Base-by-base conservation (phyloP, 371 early-diverging fungal species). In the Syncephalis plumigaleata region DNA sequence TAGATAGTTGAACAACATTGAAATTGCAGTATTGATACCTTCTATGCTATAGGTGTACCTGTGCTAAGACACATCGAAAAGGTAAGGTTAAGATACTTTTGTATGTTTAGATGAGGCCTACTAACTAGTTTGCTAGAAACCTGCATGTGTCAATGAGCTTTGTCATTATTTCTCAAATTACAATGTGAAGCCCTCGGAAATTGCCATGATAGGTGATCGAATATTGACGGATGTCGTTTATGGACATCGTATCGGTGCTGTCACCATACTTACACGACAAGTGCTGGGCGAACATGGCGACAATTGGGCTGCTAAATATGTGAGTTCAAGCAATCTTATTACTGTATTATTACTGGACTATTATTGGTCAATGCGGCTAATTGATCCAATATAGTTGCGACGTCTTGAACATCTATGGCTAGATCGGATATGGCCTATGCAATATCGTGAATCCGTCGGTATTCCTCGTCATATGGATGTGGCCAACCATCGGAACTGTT, bases 171-270 rank as follows among this genome's bases (percentile, higher is more conserved):
- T 42, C 15, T 3, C 22, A 7, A 3, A 9, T 52, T 8, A 46
- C 46, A 2, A n/a, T 44, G 24, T 59, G 47, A 21, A 48, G 7
- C 62, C 76, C 0, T 21, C 40, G 0, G 53, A 73, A 40, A 66
- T 85, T 9, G 86, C 79, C 0, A 71, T 92, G 43, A 80, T 89
- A 0, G 95, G 95, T 5, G 95, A 93, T 54, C 75, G 95, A 1
- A 60, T 90, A 16, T 53, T 87, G 20, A 95, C 95, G 0, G 95
- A 95, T 51, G 64, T 92, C 0, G 64, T 87, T 4, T 81, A 81
- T 70, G 95, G 84, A 0, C 89, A 90, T 51, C 53, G 65, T 27
- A 66, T 72, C 27, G 89, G 86, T 26, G 73, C 82, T 56, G 40
- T 72, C 13, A 78, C 87, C 0, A 75, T 92, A 17, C 72, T 82